Evolutionary conservation across 352 stramenopile species (phyloP), one percentile per base, ranked within the genome.

Genomic region (Globisporangium alternatum): DNA sequence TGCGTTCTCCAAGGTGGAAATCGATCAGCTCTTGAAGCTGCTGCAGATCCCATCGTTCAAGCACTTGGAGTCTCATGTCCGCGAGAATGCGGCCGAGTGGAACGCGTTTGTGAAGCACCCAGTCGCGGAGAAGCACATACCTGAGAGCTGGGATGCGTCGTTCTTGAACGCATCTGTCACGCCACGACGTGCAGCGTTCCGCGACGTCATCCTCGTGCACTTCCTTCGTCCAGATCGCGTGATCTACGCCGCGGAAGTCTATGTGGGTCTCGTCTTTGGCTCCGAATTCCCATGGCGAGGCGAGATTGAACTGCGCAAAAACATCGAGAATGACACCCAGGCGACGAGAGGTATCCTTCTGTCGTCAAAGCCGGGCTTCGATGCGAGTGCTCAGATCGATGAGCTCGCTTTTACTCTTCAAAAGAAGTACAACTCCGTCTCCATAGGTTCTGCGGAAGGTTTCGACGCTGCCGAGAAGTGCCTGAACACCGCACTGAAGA

Each of bases 401-500:
- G 83, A 96, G 21, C 90, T 99, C 43, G 96, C 97, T 3, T 75
- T 76, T 17, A 80, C 84, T 52, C 67, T 97, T 60, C 80, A 92
- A 51, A 98, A 97, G 70, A 96, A 97, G 59, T 93, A 99, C 60
- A 86, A 94, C 55, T 96, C 92, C 22, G 95, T 99, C 25, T 98
- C 98, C 0, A 99, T 99, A 97, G 98, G 98, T 56, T 98, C 96
- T 56, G 76, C 86, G 1, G 97, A 99, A 80, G 97, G 97, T 30
- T 99, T 97, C 64, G 88, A 94, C 47, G 88, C 91, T 21, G 98
- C 98, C 3, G 97, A 99, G 65, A 96, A 95, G 62, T 83, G 96
- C 17, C 74, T 99, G 57, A 90, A 93, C 49, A 91, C 89, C 44
- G 98, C 96, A n/a, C 77, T 97, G 8, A 98, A 98, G 74, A 87